phyloP scores from a whole-genome alignment of 768 basidiomycete species.

The Leccinum variicolor region DNA sequence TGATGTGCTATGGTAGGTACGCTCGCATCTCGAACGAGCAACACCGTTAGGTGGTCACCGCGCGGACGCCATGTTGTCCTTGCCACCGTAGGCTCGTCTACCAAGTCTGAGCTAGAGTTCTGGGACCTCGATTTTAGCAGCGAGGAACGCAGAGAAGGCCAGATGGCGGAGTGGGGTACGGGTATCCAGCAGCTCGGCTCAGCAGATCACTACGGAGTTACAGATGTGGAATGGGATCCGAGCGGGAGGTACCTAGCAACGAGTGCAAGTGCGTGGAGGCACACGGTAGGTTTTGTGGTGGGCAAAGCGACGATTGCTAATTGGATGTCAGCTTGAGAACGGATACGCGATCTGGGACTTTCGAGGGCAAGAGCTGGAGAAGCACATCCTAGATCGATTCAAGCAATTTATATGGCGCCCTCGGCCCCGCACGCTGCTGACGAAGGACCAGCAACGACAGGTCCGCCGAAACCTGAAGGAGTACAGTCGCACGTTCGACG shows the following conservation, averaged over 20 bases:
- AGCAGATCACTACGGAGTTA: slow-evolving; percentile 95
- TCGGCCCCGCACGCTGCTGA: slow-evolving; percentile 82
- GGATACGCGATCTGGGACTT: slow-evolving; percentile 98
- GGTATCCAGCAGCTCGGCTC: slow-evolving; percentile 83
- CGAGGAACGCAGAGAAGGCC: slow-evolving; percentile 47
- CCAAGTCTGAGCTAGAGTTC: slow-evolving; percentile 97
- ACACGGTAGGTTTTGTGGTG: slow-evolving; percentile 59
- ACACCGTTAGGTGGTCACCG: slow-evolving; percentile 96
- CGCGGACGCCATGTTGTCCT: slow-evolving; percentile 94
- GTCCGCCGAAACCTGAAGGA: slow-evolving; percentile 89
- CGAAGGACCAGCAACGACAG: slow-evolving; percentile 82
- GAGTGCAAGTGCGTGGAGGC: slow-evolving; percentile 92
- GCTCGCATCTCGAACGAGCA: slow-evolving; percentile 79
- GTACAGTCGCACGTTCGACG: slow-evolving; percentile 89
- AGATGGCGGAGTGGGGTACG: slow-evolving; percentile 71
- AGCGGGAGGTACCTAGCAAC: slow-evolving; percentile 91
- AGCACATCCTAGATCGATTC: slow-evolving; percentile 88
- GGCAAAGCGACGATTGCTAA: slow-evolving; percentile 5
- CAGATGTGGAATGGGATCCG: slow-evolving; percentile 98
- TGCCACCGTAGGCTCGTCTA: slow-evolving; percentile 91
- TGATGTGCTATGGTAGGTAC: slow-evolving; percentile 48
- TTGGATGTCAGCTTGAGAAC: slow-evolving; percentile 73
- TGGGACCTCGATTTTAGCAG: slow-evolving; percentile 95
- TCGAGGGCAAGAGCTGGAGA: slow-evolving; percentile 92
- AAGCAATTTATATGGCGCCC: slow-evolving; percentile 99